phyloP scores from a whole-genome alignment of 306 rosid species.

The Benincasa hispida region DNA sequence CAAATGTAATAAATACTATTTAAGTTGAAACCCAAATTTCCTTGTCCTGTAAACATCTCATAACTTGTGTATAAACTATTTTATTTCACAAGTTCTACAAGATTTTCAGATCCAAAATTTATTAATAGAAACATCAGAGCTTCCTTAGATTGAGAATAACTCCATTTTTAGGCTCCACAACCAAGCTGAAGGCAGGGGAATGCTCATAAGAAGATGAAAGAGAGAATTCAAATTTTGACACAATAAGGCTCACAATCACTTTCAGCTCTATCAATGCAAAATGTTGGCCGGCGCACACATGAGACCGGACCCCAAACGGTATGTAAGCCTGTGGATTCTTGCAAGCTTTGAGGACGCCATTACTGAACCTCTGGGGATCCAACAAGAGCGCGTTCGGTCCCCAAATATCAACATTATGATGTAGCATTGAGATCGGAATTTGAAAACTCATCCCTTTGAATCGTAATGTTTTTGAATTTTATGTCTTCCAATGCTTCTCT shows the following conservation, averaged over 20 bases:
- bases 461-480: constrained; percentile 22
- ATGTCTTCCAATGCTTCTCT: constrained; percentile 34
- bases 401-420: constrained; percentile 36
- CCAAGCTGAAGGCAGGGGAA: constrained; percentile 12
- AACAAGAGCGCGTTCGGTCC: constrained; percentile 40
- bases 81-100: no score
- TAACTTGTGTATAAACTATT: neutral
- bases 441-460: constrained; percentile 47
- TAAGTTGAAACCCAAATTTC: neutral
- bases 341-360: constrained; percentile 44
- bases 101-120: neutral
- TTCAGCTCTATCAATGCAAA: constrained; percentile 48
- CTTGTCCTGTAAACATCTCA: neutral
- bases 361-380: constrained; percentile 51
- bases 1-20: no score
- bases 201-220: constrained; percentile 20
- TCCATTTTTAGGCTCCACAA: constrained; percentile 21
- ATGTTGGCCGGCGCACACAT: constrained; percentile 43
- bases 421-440: constrained; percentile 36
- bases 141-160: neutral
- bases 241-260: constrained; percentile 22
- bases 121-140: neutral
- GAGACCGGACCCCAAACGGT: constrained; percentile 51
- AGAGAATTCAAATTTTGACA: constrained; percentile 18
- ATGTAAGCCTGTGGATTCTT: constrained; percentile 35